These are phyloP conservation scores for Gillenia trifoliata DNA, from an alignment of 306 rosid species.

Conservation along the genomic window DNA sequence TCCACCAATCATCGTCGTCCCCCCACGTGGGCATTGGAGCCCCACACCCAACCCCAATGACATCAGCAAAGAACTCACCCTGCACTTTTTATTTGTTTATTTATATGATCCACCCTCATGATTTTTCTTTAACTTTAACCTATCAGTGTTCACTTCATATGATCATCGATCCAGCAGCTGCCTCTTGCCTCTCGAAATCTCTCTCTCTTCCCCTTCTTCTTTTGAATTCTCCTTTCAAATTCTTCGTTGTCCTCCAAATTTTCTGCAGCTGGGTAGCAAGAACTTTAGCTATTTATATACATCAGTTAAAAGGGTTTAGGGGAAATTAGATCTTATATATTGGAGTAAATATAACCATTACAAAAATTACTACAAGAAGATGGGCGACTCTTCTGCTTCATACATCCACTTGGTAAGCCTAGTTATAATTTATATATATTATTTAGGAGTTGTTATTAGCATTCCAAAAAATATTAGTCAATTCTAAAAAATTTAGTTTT, in stretches of 20 bases:
- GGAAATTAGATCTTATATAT: too few relatives aligned
- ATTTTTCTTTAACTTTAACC: slow-evolving; percentile 16
- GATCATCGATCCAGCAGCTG: not conserved
- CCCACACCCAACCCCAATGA: slow-evolving; percentile 16
- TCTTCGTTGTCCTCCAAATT: not conserved
- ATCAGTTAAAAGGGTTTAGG: too few relatives aligned
- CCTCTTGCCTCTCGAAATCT: not conserved
- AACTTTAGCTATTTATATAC: not conserved
- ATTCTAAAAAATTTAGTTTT: too few relatives aligned
- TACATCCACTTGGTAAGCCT: slow-evolving; percentile 73
- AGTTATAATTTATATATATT: not conserved
- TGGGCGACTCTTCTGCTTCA: slow-evolving; percentile 74
- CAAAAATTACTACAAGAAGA: slow-evolving; percentile 5
- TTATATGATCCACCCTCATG: not conserved
- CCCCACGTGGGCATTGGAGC: slow-evolving; percentile 78
- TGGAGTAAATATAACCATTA: too few relatives aligned
- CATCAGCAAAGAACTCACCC: slow-evolving; percentile 6
- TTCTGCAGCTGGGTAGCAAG: not conserved
- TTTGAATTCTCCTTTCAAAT: not conserved
- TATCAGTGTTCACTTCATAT: not conserved
- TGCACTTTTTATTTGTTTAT: not conserved
- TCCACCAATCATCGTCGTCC: slow-evolving; percentile 62
- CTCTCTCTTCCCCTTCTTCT: not conserved
- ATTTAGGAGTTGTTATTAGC: not conserved
- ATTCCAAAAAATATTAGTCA: too few relatives aligned